Conservation (phyloP, 169 alveolate species). For the Theileria equi region DNA sequence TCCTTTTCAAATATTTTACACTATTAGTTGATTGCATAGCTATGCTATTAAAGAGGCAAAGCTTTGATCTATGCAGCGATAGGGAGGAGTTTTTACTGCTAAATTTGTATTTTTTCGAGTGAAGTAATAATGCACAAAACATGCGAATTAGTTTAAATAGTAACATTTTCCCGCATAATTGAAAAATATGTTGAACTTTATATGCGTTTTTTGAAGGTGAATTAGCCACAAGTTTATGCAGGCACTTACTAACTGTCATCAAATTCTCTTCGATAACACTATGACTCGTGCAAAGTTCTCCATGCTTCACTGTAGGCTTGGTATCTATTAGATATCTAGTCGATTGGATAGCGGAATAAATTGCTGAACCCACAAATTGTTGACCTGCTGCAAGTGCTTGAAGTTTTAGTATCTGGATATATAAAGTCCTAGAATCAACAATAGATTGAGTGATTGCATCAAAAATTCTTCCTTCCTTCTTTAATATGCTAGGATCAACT, state of each 20-base stretch:
- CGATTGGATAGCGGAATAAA: no score
- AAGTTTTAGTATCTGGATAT: not conserved
- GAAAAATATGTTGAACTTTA: no score
- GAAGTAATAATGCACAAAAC: not conserved
- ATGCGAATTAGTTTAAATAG: not conserved
- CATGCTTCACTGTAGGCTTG: no score
- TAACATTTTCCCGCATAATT: no score
- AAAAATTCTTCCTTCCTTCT: not conserved
- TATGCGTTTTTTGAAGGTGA: not conserved
- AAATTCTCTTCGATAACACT: no score
- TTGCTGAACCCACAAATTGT: not conserved
- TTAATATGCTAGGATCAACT: conserved; percentile 22
- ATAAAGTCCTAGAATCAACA: not conserved
- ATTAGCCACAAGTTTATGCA: not conserved
- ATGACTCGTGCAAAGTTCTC: no score
- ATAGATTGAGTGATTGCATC: not conserved
- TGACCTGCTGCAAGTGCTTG: conserved; percentile 27
- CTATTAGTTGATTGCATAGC: no score
- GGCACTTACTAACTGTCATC: not conserved
- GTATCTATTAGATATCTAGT: no score
- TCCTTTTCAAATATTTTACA: no score
- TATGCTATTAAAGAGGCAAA: no score
- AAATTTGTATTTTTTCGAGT: not conserved
- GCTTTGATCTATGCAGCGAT: no score
- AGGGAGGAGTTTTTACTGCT: not conserved